Base-by-base conservation (phyloP, 495 filamentous ascomycete genomes). In the Penicillium paxilli region DNA sequence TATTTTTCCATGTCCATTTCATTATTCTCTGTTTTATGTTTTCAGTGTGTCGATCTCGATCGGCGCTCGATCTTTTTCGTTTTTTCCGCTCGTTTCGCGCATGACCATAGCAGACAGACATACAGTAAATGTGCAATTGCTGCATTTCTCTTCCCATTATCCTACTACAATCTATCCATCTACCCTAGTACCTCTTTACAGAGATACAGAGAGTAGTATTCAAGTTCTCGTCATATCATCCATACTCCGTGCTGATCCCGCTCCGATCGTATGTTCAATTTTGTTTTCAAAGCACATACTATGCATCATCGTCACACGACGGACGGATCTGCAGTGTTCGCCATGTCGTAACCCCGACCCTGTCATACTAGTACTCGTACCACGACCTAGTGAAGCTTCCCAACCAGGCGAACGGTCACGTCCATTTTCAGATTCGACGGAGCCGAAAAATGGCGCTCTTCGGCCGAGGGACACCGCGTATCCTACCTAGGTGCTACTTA, bases 51-150 rank as follows among this genome's bases (percentile, higher is more conserved):
- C 28, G 26, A 25, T 44, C 10, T 47, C 23, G 19, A 28, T 33
- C 30, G 25, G 16, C 22, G 6, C 19, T 9, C 24, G 26, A 17
- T n/a, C 8, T 6, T 19, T 42, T 19, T 40, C 16, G 33, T 37
- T 37, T 37, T 28, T 28, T 28, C 11, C 33, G 33, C 33, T 42
- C 25, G 20, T 48, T 48, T 44, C 47, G 8, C 28, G 5, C 26
- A 44, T 40, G 48, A 38, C 22, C 37, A 52, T 52, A 44, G 49
- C 53, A 50, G 47, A 56, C 24, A 51, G 20, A 51, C 32, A 52
- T 8, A 32, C 6, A 32, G n/a, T 32, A 32, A 10, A 26, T 42
- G 38, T 22, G 38, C 19, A 21, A 51, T 37, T 37, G 33, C 33
- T 7, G n/a, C 6, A 7, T 7, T 16, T 37, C 23, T 42, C 24